These are phyloP conservation scores for Lactarius pseudohatsudake DNA, from an alignment of 768 basidiomycete species.

Conservation along the genomic window DNA sequence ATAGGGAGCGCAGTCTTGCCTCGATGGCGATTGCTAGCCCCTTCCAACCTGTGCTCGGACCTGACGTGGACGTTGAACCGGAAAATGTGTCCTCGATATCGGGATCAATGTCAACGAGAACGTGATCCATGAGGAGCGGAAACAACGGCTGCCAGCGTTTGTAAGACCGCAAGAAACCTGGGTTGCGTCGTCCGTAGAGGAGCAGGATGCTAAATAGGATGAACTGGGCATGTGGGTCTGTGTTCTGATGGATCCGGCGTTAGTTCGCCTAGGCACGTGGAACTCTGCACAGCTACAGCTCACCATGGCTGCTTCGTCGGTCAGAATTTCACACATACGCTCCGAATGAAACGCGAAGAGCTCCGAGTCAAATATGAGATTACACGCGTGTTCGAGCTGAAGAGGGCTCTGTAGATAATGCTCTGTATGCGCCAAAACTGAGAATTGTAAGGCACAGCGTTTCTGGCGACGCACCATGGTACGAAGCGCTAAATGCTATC, in stretches of 20 bases:
- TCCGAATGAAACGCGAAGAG: slow-evolving; percentile 91
- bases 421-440: slow-evolving; percentile 45
- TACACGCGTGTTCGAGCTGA: slow-evolving; percentile 83
- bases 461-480: slow-evolving; percentile 65
- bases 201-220: slow-evolving; percentile 79
- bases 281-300: slow-evolving; percentile 29
- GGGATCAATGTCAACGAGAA: slow-evolving; percentile 77
- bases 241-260: slow-evolving; percentile 49
- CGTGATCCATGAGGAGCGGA: slow-evolving; percentile 82
- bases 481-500: slow-evolving; percentile 74
- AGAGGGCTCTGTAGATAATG: slow-evolving; percentile 80
- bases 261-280: slow-evolving; percentile 4
- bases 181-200: slow-evolving; percentile 65
- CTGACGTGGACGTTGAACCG: slow-evolving; percentile 41
- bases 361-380: slow-evolving; percentile 75
- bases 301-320: slow-evolving; percentile 68
- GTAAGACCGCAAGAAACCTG: slow-evolving; percentile 71
- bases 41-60: slow-evolving; percentile 31
- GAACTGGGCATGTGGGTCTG: slow-evolving; percentile 81
- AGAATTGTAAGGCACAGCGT: neutral
- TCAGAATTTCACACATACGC: slow-evolving; percentile 80
- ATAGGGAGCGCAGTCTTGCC: slow-evolving; percentile 70
- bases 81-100: slow-evolving; percentile 55
- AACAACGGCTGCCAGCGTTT: slow-evolving; percentile 83
- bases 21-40: slow-evolving; percentile 68